phyloP scores from a whole-genome alignment of 805 yeast genomes.

The Torulaspora maleeae region DNA sequence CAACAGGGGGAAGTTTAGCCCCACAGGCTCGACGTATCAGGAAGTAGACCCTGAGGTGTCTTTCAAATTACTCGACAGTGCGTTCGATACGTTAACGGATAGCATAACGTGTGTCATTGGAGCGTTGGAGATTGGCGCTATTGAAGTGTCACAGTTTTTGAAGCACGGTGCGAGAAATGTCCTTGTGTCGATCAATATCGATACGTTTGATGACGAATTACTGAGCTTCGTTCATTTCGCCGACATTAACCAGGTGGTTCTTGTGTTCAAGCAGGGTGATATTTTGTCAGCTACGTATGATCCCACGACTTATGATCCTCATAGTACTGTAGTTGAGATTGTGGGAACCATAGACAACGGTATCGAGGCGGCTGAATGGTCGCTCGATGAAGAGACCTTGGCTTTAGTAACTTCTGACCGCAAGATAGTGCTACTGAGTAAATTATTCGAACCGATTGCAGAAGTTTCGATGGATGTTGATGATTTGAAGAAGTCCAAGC shows the following conservation, averaged over 20 bases:
- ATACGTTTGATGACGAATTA: slow-evolving; percentile 40
- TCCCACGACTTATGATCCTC: slow-evolving; percentile 40
- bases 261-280: slow-evolving; percentile 73
- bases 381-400: slow-evolving; percentile 85
- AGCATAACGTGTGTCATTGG: slow-evolving; percentile 63
- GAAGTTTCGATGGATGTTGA: slow-evolving; percentile 55
- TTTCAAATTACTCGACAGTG: slow-evolving; percentile 30
- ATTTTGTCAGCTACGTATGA: slow-evolving; percentile 63
- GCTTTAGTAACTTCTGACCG: slow-evolving; percentile 59
- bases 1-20: slow-evolving; percentile 32
- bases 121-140: slow-evolving; percentile 46
- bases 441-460: slow-evolving; percentile 72
- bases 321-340: slow-evolving; percentile 56
- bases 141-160: slow-evolving; percentile 74
- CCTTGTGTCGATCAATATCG: slow-evolving; percentile 57
- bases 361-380: slow-evolving; percentile 72
- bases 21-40: slow-evolving; percentile 17
- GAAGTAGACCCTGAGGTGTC: slow-evolving; percentile 15
- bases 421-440: slow-evolving; percentile 61
- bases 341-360: slow-evolving; percentile 83
- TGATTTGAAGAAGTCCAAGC: slow-evolving; percentile 68
- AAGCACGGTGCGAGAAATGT: slow-evolving; percentile 56
- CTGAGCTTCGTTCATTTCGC: slow-evolving; percentile 63
- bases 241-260: slow-evolving; percentile 60
- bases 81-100: slow-evolving; percentile 71